Conservation (phyloP, 1,284 basidiomycete genomes). For the Vanrija pseudolonga region DNA sequence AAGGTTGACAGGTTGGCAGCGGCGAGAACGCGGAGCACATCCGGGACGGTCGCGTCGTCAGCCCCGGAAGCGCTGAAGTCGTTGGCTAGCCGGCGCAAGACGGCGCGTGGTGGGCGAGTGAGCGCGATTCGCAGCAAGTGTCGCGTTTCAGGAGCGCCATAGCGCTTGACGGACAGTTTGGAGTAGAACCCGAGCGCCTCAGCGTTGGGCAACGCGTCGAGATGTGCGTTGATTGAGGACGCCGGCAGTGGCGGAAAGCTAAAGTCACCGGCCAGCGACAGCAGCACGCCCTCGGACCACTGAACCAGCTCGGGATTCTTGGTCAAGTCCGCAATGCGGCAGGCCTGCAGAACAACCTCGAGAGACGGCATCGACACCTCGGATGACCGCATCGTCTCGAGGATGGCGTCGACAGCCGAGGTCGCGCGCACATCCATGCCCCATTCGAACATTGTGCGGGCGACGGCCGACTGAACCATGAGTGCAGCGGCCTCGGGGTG, state of each 20-base stretch:
- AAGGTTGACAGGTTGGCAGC: conserved; percentile 8
- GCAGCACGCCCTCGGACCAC: conserved; percentile 8
- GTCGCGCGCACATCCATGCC: conserved; percentile 10
- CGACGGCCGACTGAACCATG: conserved; percentile 16
- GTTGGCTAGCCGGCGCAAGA: conserved; percentile 3
- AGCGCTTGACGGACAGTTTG: conserved; percentile 1
- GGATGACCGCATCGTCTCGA: conserved; percentile 12
- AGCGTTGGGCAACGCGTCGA: not conserved
- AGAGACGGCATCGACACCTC: not conserved
- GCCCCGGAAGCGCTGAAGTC: conserved; percentile 1
- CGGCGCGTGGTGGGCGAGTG: not conserved
- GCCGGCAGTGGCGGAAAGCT: conserved; percentile 12
- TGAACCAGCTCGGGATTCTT: not conserved
- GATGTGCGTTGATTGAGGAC: conserved; percentile 1
- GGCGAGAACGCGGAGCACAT: conserved; percentile 9
- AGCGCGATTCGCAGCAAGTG: conserved; percentile 11
- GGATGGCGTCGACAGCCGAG: conserved; percentile 12
- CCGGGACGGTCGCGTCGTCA: conserved; percentile 5
- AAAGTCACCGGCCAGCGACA: conserved; percentile 7
- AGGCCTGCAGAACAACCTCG: conserved; percentile 10
- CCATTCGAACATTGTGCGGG: conserved; percentile 12
- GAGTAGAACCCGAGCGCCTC: conserved; percentile 13
- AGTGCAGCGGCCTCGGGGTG: conserved; percentile 17
- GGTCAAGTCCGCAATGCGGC: conserved; percentile 4
- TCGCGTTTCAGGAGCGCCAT: not conserved